Evolutionary conservation across 2,329 filamentous ascomycete species (phyloP).

Genomic region (Escovopsis weberi): DNA sequence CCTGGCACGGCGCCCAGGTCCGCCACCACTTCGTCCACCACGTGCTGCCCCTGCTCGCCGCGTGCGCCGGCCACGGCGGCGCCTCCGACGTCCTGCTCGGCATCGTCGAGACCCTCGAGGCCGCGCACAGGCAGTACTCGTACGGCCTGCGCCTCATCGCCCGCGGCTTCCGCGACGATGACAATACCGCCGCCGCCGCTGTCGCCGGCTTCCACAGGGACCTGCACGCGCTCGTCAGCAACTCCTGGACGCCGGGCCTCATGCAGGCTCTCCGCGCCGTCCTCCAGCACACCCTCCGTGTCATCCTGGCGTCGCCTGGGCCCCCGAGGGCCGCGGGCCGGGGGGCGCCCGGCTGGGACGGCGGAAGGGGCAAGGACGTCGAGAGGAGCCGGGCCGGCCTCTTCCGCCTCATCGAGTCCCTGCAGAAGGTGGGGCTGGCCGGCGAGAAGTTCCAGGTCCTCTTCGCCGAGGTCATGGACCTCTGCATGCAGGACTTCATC

Average conservation of each 20-base stretch:
- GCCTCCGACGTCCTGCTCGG: conserved; percentile 33
- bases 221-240: conserved; percentile 49
- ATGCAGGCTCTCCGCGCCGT: conserved; percentile 39
- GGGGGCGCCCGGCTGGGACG: neutral
- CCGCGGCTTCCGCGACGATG: conserved; percentile 28
- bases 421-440: conserved; percentile 51
- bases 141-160: conserved; percentile 38
- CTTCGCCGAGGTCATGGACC: conserved; percentile 57
- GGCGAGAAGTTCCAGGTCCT: conserved; percentile 55
- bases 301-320: conserved; percentile 25
- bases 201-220: conserved; percentile 43
- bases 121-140: conserved; percentile 42
- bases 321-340: conserved; percentile 5
- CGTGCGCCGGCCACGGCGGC: conserved; percentile 28
- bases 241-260: conserved; percentile 42
- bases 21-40: conserved; percentile 45
- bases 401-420: conserved; percentile 39
- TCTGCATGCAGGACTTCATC: conserved; percentile 49
- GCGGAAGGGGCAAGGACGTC: conserved; percentile 11
- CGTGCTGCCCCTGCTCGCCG: conserved; percentile 40
- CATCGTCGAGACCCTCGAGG: conserved; percentile 43
- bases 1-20: conserved; percentile 48
- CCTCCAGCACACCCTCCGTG: conserved; percentile 35
- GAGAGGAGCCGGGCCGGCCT: conserved; percentile 35
- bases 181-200: conserved; percentile 23